These are phyloP conservation scores for Licmophora abbreviata DNA, from an alignment of 108 stramenopile species.

Conservation along the genomic window DNA sequence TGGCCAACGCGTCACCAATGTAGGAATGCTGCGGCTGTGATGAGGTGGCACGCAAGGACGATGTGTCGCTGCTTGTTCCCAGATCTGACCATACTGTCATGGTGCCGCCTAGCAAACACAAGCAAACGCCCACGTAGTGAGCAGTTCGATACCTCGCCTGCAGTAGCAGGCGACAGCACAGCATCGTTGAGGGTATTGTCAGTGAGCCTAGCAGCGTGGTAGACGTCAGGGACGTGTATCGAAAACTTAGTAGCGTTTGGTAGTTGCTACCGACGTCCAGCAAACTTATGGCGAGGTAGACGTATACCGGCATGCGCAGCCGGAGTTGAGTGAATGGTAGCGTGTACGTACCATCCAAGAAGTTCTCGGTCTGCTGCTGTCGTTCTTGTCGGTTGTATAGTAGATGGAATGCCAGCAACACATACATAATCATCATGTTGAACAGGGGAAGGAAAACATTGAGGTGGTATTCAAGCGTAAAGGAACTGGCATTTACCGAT, in stretches of 20 bases:
- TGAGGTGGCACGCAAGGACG: background rate
- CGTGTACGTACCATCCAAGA: constrained; percentile 7
- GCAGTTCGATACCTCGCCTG: constrained; percentile 16
- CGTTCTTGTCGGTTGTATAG: background rate
- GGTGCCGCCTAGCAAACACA: constrained; percentile 38
- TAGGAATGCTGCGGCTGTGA: constrained; percentile 15
- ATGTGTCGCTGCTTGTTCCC: background rate
- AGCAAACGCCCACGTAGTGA: constrained; percentile 34
- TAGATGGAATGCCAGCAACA: constrained; percentile 25
- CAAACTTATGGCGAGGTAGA: constrained; percentile 42
- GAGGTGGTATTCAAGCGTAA: constrained; percentile 35
- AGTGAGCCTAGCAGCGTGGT: constrained; percentile 76
- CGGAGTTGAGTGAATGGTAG: constrained; percentile 18
- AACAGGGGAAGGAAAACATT: constrained; percentile 22
- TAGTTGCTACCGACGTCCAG: constrained; percentile 76
- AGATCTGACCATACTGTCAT: constrained; percentile 35
- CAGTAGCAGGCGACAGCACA: constrained; percentile 55
- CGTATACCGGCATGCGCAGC: constrained; percentile 33
- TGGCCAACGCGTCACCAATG: constrained; percentile 49
- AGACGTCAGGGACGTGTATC: constrained; percentile 77
- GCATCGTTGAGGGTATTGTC: constrained; percentile 82
- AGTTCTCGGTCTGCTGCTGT: background rate
- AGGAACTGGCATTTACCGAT: constrained; percentile 54
- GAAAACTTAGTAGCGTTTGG: constrained; percentile 50
- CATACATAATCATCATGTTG: constrained; percentile 22